Base-by-base conservation (phyloP, 768 basidiomycete genomes). In the Psilocybe tampanensis region DNA sequence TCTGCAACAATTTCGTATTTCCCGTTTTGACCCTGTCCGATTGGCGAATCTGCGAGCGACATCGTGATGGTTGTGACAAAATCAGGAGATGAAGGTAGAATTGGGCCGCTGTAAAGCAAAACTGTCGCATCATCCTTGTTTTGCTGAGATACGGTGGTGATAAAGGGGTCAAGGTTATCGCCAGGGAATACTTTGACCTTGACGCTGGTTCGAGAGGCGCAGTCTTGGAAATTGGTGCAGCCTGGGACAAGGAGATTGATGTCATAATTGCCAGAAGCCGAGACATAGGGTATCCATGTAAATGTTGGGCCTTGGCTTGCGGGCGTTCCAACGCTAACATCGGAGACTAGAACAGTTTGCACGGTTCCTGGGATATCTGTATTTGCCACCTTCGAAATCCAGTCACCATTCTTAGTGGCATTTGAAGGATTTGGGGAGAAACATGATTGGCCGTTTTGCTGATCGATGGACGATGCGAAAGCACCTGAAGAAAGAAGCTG, bases 211-310 rank as follows among this genome's bases (percentile, higher is more conserved):
- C 97, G 86, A 22, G 77, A 71, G 15, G 72, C 77, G 67, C 97
- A 99, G 65, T 96, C 90, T 59, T 88, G 84, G 65, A 94, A 83
- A 55, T 85, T 73, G 2, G 77, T 74, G 72, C 97, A 99, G 12
- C 95, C 95, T 0, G 97, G 97, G 15, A 96, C 81, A 43, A 92
- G 79, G 41, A 98, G 68, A 71, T 88, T 90, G 60, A 98, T 78
- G 41, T 88, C 83, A 72, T 99, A 99, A 57, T 84, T 75, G 29
- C 95, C 97, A 2, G 90, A 81, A 9, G 92, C 89, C 0, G 92
- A 92, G n/a, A 98, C 88, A 65, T 93, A 94, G 0, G 95, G 95
- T 71, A 84, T 81, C 89, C 93, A 97, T 0, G 91, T 95, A 68
- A 96, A 84, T 33, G 81, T 86, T 13, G 97, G 92, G n/a, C 83